These are phyloP conservation scores for Tillandsia leiboldiana DNA, from an alignment of 176 grass and related monocot genomes.

Conservation along the genomic window DNA sequence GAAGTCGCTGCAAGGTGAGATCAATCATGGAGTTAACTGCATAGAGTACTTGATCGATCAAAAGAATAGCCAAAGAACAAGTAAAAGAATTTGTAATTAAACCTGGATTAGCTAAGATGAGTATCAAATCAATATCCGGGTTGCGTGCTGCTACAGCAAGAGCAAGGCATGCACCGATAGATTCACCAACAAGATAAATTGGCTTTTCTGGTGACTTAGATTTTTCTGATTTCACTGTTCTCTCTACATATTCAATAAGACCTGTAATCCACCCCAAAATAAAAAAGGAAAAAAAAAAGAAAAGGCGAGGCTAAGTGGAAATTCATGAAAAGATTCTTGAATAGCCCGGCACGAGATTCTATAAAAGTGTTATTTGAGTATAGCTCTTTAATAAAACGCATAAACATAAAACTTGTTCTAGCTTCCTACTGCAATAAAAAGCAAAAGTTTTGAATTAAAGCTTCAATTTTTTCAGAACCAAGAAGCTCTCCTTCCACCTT, in stretches of 20 bases:
- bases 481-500: too few species aligned
- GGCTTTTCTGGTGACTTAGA: conserved; percentile 31
- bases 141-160: conserved; percentile 68
- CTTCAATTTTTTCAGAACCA: too few species aligned
- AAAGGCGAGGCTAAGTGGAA: not conserved
- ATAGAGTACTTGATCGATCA: not conserved
- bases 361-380: not conserved
- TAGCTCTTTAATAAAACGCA: not conserved
- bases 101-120: conserved; percentile 91
- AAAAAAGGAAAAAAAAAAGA: not conserved
- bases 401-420: not conserved
- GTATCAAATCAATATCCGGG: conserved; percentile 46
- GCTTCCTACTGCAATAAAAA: not conserved
- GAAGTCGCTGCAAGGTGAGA: conserved; percentile 40
- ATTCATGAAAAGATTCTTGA: not conserved
- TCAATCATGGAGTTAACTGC: not conserved
- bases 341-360: not conserved
- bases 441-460: not conserved
- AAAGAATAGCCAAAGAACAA: not conserved
- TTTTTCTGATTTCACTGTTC: conserved; percentile 47
- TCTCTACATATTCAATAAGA: conserved; percentile 62
- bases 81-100: conserved; percentile 16
- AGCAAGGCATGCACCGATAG: conserved; percentile 77
- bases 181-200: conserved; percentile 76
- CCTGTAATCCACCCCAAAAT: conserved; percentile 19